These are phyloP conservation scores for Pythium apleroticum DNA, from an alignment of 352 stramenopile species.

Conservation along the genomic window DNA sequence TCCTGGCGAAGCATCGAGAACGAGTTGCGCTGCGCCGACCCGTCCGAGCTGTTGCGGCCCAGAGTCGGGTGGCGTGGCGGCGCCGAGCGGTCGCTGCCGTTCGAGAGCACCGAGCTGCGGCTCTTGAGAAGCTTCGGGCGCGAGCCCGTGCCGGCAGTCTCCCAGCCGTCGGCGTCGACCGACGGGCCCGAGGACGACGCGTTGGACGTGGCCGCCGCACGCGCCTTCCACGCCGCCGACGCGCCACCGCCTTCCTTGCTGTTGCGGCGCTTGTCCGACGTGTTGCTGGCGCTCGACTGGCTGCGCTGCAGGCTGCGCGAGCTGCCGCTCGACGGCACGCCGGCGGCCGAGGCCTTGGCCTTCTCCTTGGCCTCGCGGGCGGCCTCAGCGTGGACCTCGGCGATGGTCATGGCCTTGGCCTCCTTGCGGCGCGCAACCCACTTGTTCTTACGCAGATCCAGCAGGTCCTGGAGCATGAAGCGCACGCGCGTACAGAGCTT, in stretches of 20 bases:
- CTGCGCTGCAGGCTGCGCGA: constrained; percentile 53
- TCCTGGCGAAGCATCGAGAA: constrained; percentile 40
- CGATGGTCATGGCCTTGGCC: constrained; percentile 84
- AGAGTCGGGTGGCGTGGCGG: constrained; percentile 39
- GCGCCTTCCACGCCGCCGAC: constrained; percentile 65
- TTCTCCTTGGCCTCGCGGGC: constrained; percentile 74
- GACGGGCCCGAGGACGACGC: not conserved
- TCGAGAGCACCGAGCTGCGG: constrained; percentile 43
- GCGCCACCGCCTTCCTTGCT: constrained; percentile 35
- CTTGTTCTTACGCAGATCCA: constrained; percentile 75
- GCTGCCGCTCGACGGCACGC: constrained; percentile 10
- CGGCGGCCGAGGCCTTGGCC: constrained; percentile 42
- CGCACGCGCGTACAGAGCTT: constrained; percentile 77
- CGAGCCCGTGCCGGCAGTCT: constrained; percentile 49
- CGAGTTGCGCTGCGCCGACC: constrained; percentile 34
- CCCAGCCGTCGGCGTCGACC: constrained; percentile 68
- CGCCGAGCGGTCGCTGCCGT: not conserved
- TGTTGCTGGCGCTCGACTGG: constrained; percentile 49
- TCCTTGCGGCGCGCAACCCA: constrained; percentile 79
- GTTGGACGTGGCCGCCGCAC: constrained; percentile 22
- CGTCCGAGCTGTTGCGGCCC: constrained; percentile 24
- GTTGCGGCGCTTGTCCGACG: constrained; percentile 43
- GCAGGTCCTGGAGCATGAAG: constrained; percentile 83
- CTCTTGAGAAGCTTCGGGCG: constrained; percentile 64
- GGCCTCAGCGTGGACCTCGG: constrained; percentile 72